These are phyloP conservation scores for Camellia japonica DNA, from an alignment of 148 eudicot genomes.

Conservation along the genomic window DNA sequence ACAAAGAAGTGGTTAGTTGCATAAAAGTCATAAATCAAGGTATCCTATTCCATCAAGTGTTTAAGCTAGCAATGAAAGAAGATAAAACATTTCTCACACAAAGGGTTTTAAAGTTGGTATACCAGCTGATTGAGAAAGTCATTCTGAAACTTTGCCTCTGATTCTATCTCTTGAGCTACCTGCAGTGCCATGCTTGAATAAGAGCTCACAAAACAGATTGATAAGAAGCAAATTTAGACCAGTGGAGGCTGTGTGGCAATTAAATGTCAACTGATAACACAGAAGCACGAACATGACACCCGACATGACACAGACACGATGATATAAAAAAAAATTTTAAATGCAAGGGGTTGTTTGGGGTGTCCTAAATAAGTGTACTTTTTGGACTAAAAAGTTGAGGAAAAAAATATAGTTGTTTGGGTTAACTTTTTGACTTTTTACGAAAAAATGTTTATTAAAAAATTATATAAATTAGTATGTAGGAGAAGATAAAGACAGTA, in stretches of 20 bases:
- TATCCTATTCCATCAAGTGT: not conserved
- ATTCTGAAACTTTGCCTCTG: conserved; percentile 80
- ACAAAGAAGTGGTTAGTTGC: not conserved
- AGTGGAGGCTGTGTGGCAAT: not conserved
- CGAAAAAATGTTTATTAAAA: too few species aligned
- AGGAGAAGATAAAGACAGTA: too few species aligned
- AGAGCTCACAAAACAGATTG: conserved; percentile 11
- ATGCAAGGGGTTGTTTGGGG: too few species aligned
- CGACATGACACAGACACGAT: too few species aligned
- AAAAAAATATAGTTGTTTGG: too few species aligned
- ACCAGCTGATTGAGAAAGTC: conserved; percentile 84
- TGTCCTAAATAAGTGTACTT: too few species aligned
- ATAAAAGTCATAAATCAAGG: not conserved
- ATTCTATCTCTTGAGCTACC: conserved; percentile 81
- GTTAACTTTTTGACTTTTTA: too few species aligned
- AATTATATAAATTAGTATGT: too few species aligned
- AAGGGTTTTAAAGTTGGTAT: conserved; percentile 18
- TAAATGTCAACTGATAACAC: not conserved
- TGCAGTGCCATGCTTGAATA: conserved; percentile 30
- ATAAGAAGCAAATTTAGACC: not conserved
- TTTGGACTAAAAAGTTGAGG: too few species aligned
- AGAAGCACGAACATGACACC: too few species aligned
- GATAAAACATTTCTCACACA: not conserved
- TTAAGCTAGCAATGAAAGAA: not conserved
- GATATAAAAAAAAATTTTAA: too few species aligned